Percentiles rank a stretch among this genome's conserved stretches.
Conservation (phyloP, 2,329 filamentous ascomycete species). For the Fusarium sp. region DNA sequence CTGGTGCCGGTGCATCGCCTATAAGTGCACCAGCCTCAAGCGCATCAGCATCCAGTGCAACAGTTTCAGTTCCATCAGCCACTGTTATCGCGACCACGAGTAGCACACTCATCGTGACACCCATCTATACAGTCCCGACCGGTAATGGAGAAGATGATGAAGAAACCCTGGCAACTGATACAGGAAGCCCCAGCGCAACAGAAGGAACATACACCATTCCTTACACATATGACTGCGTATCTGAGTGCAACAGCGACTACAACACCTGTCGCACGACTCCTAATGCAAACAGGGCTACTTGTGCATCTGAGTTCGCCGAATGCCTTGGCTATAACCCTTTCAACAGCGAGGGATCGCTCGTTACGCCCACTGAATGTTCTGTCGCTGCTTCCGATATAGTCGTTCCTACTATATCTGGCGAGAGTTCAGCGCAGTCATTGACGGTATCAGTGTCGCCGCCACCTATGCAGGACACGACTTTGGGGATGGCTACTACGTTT, state of each 20-base stretch:
- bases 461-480: neutral
- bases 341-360: neutral
- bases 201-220: neutral
- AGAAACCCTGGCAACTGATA: neutral
- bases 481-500: neutral
- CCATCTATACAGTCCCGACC: neutral
- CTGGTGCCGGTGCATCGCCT: neutral
- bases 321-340: slow-evolving; percentile 23
- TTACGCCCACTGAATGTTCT: slow-evolving; percentile 13
- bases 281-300: slow-evolving; percentile 5
- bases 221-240: slow-evolving; percentile 12
- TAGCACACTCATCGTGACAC: neutral
- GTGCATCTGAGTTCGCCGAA: slow-evolving; percentile 4
- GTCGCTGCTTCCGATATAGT: neutral
- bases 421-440: neutral
- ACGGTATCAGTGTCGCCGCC: neutral
- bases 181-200: neutral
- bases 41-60: neutral
- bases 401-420: neutral
- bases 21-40: neutral
- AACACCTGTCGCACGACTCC: slow-evolving; percentile 1
- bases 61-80: neutral
- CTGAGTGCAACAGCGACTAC: neutral
- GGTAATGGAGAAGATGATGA: neutral
- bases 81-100: neutral